These are phyloP conservation scores for Fagopyrum esculentum DNA, from an alignment of 148 eudicot genomes.

Conservation along the genomic window DNA sequence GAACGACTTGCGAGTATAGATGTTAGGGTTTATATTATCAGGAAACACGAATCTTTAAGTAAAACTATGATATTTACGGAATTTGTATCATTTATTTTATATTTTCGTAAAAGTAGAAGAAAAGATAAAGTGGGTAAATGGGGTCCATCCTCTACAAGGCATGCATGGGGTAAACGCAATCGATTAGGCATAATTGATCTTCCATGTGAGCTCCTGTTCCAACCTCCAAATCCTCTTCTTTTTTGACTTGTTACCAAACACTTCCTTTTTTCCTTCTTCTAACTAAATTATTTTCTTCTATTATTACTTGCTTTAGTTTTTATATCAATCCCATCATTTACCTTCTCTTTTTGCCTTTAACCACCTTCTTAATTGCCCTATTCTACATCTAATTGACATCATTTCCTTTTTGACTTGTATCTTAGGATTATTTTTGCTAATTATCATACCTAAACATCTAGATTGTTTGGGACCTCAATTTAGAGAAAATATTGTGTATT, in stretches of 20 bases:
- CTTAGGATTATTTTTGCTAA: neutral
- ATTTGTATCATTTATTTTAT: too few species aligned
- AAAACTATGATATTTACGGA: too few species aligned
- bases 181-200: slow-evolving; percentile 23
- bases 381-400: neutral
- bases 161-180: slow-evolving; percentile 17
- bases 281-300: neutral
- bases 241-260: slow-evolving; percentile 7
- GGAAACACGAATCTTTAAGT: too few species aligned
- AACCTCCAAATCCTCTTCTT: slow-evolving; percentile 4
- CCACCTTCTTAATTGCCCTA: neutral
- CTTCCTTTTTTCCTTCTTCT: neutral
- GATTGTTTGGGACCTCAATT: neutral
- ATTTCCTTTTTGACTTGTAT: neutral
- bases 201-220: slow-evolving; percentile 21
- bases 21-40: too few species aligned
- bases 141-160: neutral
- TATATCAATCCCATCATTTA: slow-evolving; percentile 10
- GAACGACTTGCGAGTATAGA: too few species aligned
- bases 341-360: neutral
- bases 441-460: neutral
- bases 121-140: neutral
- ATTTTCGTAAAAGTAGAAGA: neutral
- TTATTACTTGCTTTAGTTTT: neutral
- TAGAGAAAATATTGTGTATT: neutral